These are phyloP conservation scores for Poronia punctata DNA, from an alignment of 495 filamentous ascomycete species.

Conservation along the genomic window DNA sequence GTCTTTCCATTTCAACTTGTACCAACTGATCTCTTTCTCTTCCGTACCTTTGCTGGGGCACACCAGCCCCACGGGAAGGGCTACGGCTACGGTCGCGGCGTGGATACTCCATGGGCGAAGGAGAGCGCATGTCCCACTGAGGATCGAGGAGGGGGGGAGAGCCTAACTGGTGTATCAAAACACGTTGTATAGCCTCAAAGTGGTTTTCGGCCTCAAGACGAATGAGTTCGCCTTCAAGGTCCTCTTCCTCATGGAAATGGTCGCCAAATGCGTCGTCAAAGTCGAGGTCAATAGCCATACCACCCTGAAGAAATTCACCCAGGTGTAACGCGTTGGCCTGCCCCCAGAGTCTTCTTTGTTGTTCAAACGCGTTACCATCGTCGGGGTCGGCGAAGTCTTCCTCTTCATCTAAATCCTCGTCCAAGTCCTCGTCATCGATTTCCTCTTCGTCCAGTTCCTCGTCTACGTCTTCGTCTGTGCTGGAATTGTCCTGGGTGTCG, in stretches of 20 bases:
- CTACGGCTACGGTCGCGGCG: background rate
- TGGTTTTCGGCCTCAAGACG: background rate
- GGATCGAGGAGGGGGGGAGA: background rate
- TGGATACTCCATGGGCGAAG: slow-evolving; percentile 1
- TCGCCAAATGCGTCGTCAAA: background rate
- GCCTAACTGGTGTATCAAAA: slow-evolving; percentile 1
- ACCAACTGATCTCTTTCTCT: slow-evolving; percentile 23
- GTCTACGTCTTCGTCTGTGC: background rate
- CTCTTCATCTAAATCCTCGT: background rate
- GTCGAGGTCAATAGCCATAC: background rate
- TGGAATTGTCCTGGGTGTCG: too few relatives aligned
- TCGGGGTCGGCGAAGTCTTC: slow-evolving; percentile 1
- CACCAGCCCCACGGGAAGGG: background rate
- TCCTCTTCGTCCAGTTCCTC: background rate
- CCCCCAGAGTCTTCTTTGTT: background rate
- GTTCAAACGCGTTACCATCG: slow-evolving; percentile 6
- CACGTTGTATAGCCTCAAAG: slow-evolving; percentile 3
- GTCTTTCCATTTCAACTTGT: slow-evolving; percentile 14
- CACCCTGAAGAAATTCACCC: too few relatives aligned
- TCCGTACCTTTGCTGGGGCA: background rate
- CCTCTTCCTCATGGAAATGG: slow-evolving; percentile 1
- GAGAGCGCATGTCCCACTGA: background rate
- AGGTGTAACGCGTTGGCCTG: too few relatives aligned
- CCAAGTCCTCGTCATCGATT: background rate
- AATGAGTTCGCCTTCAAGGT: slow-evolving; percentile 1